Evolutionary conservation across 371 early-diverging fungal species (phyloP).

Genomic region (Mortierella sp.): DNA sequence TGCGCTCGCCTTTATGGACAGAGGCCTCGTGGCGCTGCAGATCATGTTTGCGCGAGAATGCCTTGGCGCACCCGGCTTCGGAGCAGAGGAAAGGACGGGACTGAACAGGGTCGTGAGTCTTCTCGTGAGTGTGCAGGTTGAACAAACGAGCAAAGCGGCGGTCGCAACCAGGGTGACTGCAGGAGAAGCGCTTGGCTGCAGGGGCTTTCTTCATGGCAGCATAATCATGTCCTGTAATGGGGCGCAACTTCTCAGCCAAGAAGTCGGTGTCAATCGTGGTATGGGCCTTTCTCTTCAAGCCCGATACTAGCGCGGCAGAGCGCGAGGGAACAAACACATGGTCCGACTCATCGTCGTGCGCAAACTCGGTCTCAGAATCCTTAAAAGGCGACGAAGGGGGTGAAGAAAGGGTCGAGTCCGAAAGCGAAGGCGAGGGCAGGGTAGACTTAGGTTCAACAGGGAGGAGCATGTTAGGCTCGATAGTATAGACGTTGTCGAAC

Average conservation of each 20-base stretch:
- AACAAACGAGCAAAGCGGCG: constrained; percentile 74
- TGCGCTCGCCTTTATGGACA: constrained; percentile 73
- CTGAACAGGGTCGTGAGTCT: constrained; percentile 76
- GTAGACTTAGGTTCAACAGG: constrained; percentile 3
- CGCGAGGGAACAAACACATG: constrained; percentile 39
- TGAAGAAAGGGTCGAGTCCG: constrained; percentile 11
- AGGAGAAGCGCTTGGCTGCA: constrained; percentile 57
- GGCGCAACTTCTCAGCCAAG: constrained; percentile 10
- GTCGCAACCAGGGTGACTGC: constrained; percentile 62
- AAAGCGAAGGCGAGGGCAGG: constrained; percentile 13
- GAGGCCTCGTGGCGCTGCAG: constrained; percentile 78
- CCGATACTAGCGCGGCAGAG: constrained; percentile 45
- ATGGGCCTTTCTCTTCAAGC: constrained; percentile 42
- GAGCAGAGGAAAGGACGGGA: constrained; percentile 69
- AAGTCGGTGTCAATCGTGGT: background rate
- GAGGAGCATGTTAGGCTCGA: constrained; percentile 35
- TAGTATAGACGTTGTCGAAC: constrained; percentile 11
- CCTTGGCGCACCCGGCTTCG: constrained; percentile 59
- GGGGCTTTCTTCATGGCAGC: constrained; percentile 15
- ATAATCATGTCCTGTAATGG: background rate
- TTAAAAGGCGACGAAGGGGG: constrained; percentile 23
- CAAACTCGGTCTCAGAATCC: constrained; percentile 7
- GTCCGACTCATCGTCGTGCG: constrained; percentile 22
- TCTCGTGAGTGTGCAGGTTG: constrained; percentile 80
- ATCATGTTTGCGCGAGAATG: constrained; percentile 78